A percentile compares a stretch with the other conserved stretches of the same genome.
These are phyloP conservation scores for Xylariales sp. DNA, from an alignment of 2,329 filamentous ascomycete species.

Conservation along the genomic window DNA sequence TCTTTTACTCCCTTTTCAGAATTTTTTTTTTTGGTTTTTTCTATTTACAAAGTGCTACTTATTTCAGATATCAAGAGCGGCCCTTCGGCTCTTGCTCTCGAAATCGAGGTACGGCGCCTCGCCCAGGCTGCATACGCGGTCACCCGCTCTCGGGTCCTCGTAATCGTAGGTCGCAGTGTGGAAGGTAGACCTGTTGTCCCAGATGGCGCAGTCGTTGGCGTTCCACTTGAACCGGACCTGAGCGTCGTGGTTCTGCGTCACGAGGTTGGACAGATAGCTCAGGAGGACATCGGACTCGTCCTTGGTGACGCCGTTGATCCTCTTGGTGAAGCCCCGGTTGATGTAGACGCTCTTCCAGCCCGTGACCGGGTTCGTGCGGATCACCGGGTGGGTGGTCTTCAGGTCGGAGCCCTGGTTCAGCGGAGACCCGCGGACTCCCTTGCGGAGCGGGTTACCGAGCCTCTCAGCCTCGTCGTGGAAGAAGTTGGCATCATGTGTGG, in stretches of 20 bases:
- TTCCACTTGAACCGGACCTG: slow-evolving; percentile 52
- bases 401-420: slow-evolving; percentile 52
- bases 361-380: slow-evolving; percentile 57
- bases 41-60: neutral
- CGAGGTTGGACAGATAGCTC: slow-evolving; percentile 40
- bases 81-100: slow-evolving; percentile 33
- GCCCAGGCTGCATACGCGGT: slow-evolving; percentile 43
- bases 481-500: slow-evolving; percentile 43
- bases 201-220: slow-evolving; percentile 54
- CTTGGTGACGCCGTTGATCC: slow-evolving; percentile 50
- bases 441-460: slow-evolving; percentile 40
- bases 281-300: slow-evolving; percentile 51
- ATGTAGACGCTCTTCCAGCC: slow-evolving; percentile 53
- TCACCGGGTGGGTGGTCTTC: slow-evolving; percentile 45
- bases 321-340: slow-evolving; percentile 46
- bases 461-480: slow-evolving; percentile 46
- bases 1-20: too few species aligned
- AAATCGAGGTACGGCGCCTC: slow-evolving; percentile 44
- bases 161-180: slow-evolving; percentile 61
- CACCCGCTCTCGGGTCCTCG: slow-evolving; percentile 36
- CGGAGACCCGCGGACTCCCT: slow-evolving; percentile 45
- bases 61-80: slow-evolving; percentile 27
- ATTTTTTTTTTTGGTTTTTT: neutral
- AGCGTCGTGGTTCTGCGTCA: slow-evolving; percentile 51
- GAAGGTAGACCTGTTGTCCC: slow-evolving; percentile 56